A percentile compares a stretch with the other conserved stretches of the same genome.
phyloP scores from a whole-genome alignment of 2,329 filamentous ascomycete genomes.

The Pleurostoma richardsiae region DNA sequence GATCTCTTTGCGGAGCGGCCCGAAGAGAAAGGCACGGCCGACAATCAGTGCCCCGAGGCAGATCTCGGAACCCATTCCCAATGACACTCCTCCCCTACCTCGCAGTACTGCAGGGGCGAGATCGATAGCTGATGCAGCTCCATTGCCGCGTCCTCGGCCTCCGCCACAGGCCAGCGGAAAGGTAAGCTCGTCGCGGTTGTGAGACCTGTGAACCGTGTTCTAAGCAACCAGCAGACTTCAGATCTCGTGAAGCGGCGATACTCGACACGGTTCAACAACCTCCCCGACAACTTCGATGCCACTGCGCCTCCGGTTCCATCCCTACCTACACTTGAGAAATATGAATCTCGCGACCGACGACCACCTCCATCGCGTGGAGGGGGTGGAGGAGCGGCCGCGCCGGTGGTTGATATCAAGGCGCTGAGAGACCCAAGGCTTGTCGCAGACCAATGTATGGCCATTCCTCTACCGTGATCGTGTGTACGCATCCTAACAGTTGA shows the following conservation, averaged over 20 bases:
- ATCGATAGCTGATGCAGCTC: slow-evolving; percentile 18
- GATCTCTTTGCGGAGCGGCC: slow-evolving; percentile 57
- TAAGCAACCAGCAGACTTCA: slow-evolving; percentile 41
- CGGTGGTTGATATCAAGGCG: slow-evolving; percentile 70
- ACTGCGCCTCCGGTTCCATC: slow-evolving; percentile 69
- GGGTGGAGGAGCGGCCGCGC: slow-evolving; percentile 43
- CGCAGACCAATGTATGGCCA: slow-evolving; percentile 67
- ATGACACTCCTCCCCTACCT: slow-evolving; percentile 35
- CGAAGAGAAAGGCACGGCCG: slow-evolving; percentile 56
- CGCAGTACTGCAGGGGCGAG: slow-evolving; percentile 24
- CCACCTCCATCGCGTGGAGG: slow-evolving; percentile 50
- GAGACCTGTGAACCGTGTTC: neutral
- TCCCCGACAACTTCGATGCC: slow-evolving; percentile 64
- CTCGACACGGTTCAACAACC: slow-evolving; percentile 83
- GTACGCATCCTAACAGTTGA: slow-evolving; percentile 7
- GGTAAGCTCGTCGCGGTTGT: slow-evolving; percentile 27
- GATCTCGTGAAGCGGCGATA: slow-evolving; percentile 94
- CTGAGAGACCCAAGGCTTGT: slow-evolving; percentile 75
- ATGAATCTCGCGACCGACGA: slow-evolving; percentile 42
- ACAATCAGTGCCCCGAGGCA: slow-evolving; percentile 58
- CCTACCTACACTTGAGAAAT: slow-evolving; percentile 56
- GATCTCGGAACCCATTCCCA: slow-evolving; percentile 56
- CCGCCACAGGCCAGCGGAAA: slow-evolving; percentile 51
- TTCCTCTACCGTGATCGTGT: neutral
- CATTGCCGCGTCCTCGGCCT: slow-evolving; percentile 36